These are phyloP conservation scores for Warburgia ugandensis DNA, from an alignment of 164 flowering plant species.

Conservation along the genomic window DNA sequence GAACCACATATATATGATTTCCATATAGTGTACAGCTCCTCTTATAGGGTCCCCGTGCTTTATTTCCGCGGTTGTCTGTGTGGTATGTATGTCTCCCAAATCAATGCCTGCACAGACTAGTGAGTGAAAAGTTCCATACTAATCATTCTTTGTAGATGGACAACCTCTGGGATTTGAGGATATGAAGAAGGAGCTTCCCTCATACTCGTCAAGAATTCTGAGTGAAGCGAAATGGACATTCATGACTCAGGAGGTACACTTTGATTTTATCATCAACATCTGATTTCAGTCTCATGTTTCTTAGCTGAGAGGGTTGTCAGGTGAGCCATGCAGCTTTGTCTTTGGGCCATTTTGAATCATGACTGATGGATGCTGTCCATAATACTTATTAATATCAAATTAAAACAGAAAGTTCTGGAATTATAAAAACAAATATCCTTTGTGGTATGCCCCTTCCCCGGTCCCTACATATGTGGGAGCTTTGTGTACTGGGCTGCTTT, in stretches of 20 bases:
- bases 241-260: constrained; percentile 71
- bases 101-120: not conserved
- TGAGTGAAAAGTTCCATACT: not conserved
- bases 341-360: too few relatives aligned
- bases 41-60: constrained; percentile 79
- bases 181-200: constrained; percentile 59
- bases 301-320: too few relatives aligned
- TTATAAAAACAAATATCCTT: too few relatives aligned
- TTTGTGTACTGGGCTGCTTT: too few relatives aligned
- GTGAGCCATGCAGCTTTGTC: too few relatives aligned
- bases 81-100: constrained; percentile 37
- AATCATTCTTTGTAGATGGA: constrained; percentile 49
- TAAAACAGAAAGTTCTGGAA: too few relatives aligned
- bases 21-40: constrained; percentile 64
- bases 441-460: too few relatives aligned
- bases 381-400: too few relatives aligned
- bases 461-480: too few relatives aligned
- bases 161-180: constrained; percentile 43
- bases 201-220: constrained; percentile 36
- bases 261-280: not conserved
- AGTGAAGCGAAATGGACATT: constrained; percentile 77
- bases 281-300: too few relatives aligned
- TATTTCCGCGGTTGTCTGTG: constrained; percentile 54
- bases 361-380: too few relatives aligned
- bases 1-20: constrained; percentile 58